Evolutionary conservation across 1,284 basidiomycete genomes (phyloP).

Genomic region (Apiotrichum domesticum): DNA sequence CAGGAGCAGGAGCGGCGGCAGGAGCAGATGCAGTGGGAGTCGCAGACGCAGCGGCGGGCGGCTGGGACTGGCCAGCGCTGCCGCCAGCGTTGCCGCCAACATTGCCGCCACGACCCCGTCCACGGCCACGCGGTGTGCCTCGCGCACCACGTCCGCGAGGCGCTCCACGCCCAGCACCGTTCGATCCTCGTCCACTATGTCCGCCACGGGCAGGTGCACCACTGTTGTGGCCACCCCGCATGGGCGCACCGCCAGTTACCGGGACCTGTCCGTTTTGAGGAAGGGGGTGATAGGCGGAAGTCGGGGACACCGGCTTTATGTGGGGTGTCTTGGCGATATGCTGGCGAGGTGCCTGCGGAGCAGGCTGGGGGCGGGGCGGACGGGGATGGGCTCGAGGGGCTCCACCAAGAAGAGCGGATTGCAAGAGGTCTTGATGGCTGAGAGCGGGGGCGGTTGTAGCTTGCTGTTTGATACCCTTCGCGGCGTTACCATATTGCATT

Average conservation of each 20-base stretch:
- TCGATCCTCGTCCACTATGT: background rate
- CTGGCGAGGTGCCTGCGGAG: conserved; percentile 3
- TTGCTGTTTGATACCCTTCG: conserved; percentile 31
- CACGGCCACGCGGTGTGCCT: conserved; percentile 1
- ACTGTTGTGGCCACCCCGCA: background rate
- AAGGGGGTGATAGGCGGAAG: background rate
- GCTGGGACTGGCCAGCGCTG: background rate
- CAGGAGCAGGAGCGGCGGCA: no score
- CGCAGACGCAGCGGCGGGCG: background rate
- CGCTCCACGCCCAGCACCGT: no score
- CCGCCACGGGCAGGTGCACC: background rate
- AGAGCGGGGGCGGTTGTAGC: background rate
- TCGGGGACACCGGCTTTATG: conserved; percentile 15
- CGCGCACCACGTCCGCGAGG: background rate
- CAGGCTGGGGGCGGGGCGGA: background rate
- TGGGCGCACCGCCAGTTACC: background rate
- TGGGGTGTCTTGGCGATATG: conserved; percentile 11
- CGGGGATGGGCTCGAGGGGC: conserved; percentile 1
- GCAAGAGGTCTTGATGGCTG: conserved; percentile 29
- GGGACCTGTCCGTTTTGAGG: background rate
- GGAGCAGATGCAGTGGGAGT: background rate
- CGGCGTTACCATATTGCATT: conserved; percentile 41
- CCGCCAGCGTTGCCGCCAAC: background rate
- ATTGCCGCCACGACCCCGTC: conserved; percentile 5
- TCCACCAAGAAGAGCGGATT: conserved; percentile 24